A percentile compares a stretch with the other conserved stretches of the same genome.
Evolutionary conservation across 345 rosid species (phyloP).

Genomic region (Hibiscus trionum): DNA sequence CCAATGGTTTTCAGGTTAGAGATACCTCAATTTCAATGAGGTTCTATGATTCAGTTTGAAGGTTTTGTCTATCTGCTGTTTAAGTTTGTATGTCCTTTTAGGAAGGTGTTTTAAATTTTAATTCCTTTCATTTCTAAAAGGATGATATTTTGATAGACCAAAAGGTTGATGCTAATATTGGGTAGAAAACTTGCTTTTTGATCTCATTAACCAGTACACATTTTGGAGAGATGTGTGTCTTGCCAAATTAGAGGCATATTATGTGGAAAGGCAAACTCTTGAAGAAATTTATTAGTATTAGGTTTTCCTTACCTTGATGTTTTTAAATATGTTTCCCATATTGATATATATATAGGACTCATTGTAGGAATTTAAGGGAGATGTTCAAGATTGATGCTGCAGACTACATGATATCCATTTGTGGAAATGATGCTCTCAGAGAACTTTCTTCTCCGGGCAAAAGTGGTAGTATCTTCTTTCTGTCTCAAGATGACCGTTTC

Average conservation of each 20-base stretch:
- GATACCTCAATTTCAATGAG: constrained; percentile 5
- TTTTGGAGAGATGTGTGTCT: background rate
- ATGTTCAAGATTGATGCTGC: constrained; percentile 99
- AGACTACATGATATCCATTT: constrained; percentile 98
- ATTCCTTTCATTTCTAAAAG: background rate
- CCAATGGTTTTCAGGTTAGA: constrained; percentile 97
- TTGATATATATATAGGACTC: constrained; percentile 15
- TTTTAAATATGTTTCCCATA: constrained; percentile 1
- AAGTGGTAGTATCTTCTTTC: constrained; percentile 90
- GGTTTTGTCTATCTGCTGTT: background rate
- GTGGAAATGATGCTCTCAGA: constrained; percentile 94
- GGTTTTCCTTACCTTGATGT: background rate
- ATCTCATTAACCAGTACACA: background rate
- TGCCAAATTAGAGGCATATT: background rate
- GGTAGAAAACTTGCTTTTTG: background rate
- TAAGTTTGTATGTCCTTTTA: background rate
- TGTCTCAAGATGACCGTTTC: constrained; percentile 96
- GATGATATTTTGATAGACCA: background rate
- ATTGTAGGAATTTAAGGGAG: constrained; percentile 83
- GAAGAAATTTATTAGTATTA: background rate
- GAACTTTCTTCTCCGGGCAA: constrained; percentile 99
- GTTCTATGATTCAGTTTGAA: background rate
- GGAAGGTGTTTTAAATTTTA: background rate
- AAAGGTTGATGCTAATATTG: background rate
- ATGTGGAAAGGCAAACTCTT: background rate